Evolutionary conservation across 805 yeast species (phyloP).

Genomic region (Nakazawaea ambrosiae): DNA sequence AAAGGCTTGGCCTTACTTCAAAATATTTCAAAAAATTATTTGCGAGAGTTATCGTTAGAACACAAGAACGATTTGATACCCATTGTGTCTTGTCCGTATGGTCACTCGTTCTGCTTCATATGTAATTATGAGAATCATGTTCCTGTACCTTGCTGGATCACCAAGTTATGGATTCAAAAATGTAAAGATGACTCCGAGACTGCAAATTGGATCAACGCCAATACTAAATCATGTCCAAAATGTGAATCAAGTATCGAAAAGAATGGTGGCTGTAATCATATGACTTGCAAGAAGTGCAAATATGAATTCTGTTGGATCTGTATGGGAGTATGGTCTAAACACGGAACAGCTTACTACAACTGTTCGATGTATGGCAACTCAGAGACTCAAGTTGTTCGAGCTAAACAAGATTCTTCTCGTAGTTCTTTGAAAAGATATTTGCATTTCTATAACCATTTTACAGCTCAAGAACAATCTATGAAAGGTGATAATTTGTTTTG

Average conservation of each 20-base stretch:
- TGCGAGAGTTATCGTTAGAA: constrained; percentile 13
- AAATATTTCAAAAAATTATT: constrained; percentile 12
- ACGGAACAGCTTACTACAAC: constrained; percentile 55
- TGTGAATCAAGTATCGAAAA: constrained; percentile 80
- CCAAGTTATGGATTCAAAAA: constrained; percentile 65
- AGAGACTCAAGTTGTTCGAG: constrained; percentile 30
- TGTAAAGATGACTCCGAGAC: constrained; percentile 87
- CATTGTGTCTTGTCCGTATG: constrained; percentile 57
- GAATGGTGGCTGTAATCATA: constrained; percentile 96
- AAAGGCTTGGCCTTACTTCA: constrained; percentile 36
- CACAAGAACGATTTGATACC: constrained; percentile 37
- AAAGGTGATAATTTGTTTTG: constrained; percentile 63
- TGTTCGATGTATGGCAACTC: constrained; percentile 55
- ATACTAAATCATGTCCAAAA: constrained; percentile 82
- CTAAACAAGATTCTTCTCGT: constrained; percentile 35
- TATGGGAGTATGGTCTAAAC: constrained; percentile 64
- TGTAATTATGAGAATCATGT: constrained; percentile 74
- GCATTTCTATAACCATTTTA: constrained; percentile 67
- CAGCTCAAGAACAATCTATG: constrained; percentile 71
- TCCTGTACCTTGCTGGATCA: constrained; percentile 76
- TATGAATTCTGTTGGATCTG: constrained; percentile 95
- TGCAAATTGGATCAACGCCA: constrained; percentile 74
- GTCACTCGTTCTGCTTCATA: constrained; percentile 70
- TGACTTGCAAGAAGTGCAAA: constrained; percentile 75
- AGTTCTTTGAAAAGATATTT: constrained; percentile 57